A percentile compares a stretch with the other conserved stretches of the same genome.
phyloP scores from a whole-genome alignment of 805 yeast species.

The Spathaspora arborariae region DNA sequence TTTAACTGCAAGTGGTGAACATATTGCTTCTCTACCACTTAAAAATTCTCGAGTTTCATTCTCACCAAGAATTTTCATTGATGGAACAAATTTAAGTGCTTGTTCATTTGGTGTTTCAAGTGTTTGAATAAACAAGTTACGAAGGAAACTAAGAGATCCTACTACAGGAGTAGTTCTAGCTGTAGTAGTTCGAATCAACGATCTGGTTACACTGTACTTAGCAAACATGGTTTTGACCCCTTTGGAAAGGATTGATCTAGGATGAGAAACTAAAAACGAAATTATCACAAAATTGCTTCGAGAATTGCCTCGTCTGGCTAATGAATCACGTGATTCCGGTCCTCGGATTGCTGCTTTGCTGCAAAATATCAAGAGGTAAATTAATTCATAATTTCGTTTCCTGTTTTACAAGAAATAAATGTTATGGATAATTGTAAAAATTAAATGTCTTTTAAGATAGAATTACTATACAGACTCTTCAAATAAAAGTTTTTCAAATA shows the following conservation, averaged over 20 bases:
- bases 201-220: neutral
- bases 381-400: too few relatives aligned
- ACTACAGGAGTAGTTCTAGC: neutral
- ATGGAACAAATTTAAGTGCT: slow-evolving; percentile 81
- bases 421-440: too few relatives aligned
- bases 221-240: neutral
- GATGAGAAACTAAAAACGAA: neutral
- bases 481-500: slow-evolving; percentile 49
- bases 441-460: neutral
- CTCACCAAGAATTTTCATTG: slow-evolving; percentile 62
- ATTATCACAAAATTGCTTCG: neutral
- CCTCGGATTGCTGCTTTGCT: too few relatives aligned
- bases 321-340: neutral
- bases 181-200: neutral
- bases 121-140: slow-evolving; percentile 67
- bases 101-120: slow-evolving; percentile 82
- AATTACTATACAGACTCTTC: neutral
- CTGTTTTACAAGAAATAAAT: too few relatives aligned
- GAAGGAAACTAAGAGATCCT: neutral
- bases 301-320: neutral
- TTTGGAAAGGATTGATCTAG: neutral
- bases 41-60: slow-evolving; percentile 69
- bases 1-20: slow-evolving; percentile 74
- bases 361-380: too few relatives aligned
- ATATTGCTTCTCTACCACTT: slow-evolving; percentile 69